Evolutionary conservation across 2,329 filamentous ascomycete species (phyloP), one percentile per base, ranked within the genome.

Genomic region (Botrytis deweyae): DNA sequence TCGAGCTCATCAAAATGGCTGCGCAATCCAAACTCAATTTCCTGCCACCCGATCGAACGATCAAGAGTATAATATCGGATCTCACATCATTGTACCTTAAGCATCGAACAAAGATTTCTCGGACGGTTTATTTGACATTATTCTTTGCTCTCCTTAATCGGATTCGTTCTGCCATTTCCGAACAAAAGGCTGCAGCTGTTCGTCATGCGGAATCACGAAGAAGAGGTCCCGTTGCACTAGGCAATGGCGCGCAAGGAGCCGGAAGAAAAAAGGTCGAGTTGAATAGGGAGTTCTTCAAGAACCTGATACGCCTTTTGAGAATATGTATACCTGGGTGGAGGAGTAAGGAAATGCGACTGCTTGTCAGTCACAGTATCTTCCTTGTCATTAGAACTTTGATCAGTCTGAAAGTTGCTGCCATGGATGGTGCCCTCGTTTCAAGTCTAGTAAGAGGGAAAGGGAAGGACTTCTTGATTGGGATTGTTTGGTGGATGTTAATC

Each of bases 401-500:
- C 79, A 98, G 95, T 83, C 83, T 99, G 79, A 97, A 97, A 83
- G 96, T 99, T 36, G 96, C 96, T 2, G 95, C 97, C 82, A 91
- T 99, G 86, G 96, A 99, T 83, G 96, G 96, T 64, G 91, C 91
- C 75, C 89, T 99, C 75, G 96, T 99, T 74, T 97, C 96, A 84
- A 95, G 90, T 76, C 85, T 99, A 73, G 95, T 99, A 64, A 91
- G 94, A 82, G 96, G 96, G 2, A 96, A 92, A 78, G 96, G 95
- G 25, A 93, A 90, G 82, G 94, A 97, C 77, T 99, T 99, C 78
- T 81, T 98, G 79, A 90, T 91, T 78, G 91, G 94, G 0, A 90
- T 99, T 78, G 89, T 97, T 9, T 98, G 95, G 94, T 99, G 96
- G 96, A 99, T 99, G 96, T 82, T 95, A 72, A 96, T 99, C 77